phyloP scores from a whole-genome alignment of 2,329 filamentous ascomycete species.

The Paracoccidioides brasiliensis region DNA sequence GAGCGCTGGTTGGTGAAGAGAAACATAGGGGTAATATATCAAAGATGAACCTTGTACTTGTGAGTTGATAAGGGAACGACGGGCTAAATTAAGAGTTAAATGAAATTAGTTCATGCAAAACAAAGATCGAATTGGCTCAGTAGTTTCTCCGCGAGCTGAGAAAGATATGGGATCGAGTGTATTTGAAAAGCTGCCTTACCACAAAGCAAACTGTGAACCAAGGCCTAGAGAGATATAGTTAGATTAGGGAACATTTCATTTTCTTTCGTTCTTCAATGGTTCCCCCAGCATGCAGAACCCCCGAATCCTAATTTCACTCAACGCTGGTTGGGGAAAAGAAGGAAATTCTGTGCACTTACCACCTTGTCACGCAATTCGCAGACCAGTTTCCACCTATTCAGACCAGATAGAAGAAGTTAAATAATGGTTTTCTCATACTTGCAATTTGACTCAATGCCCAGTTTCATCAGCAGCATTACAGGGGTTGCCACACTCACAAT shows the following conservation, averaged over 20 bases:
- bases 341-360: conserved; percentile 11
- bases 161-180: not conserved
- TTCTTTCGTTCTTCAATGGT: not conserved
- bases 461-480: not conserved
- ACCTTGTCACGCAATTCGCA: conserved; percentile 21
- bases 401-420: not conserved
- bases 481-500: conserved; percentile 14
- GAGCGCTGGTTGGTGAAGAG: not conserved
- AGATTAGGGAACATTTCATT: not conserved
- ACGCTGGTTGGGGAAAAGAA: not conserved
- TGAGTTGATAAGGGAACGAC: conserved; percentile 20
- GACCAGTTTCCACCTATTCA: conserved; percentile 22
- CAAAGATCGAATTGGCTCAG: not conserved
- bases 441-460: not conserved
- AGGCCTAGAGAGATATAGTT: conserved; percentile 11
- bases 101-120: not conserved
- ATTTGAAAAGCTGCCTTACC: conserved; percentile 8
- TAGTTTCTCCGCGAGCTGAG: not conserved
- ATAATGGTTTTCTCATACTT: not conserved
- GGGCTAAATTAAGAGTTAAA: conserved; percentile 12
- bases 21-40: not conserved
- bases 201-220: conserved; percentile 27
- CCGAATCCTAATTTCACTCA: not conserved
- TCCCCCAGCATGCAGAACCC: not conserved
- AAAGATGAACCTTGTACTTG: conserved; percentile 40